A percentile compares a stretch with the other conserved stretches of the same genome.
These are phyloP conservation scores for Euphorbia celastroides DNA, from an alignment of 441 rosid species.

Conservation along the genomic window DNA sequence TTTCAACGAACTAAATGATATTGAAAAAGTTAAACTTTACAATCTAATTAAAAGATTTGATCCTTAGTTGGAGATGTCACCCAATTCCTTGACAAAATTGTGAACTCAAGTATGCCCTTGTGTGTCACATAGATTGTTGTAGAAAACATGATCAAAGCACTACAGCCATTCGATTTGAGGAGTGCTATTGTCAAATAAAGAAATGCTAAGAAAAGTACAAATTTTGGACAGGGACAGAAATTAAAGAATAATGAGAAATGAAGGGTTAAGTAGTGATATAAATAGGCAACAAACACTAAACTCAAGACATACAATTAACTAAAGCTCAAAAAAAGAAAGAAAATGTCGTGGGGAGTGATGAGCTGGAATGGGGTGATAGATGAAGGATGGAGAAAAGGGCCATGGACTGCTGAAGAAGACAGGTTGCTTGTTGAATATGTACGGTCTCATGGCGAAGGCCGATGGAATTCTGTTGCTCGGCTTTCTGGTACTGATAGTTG, in stretches of 20 bases:
- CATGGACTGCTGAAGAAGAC: constrained; percentile 79
- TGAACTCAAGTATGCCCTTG: constrained; percentile 21
- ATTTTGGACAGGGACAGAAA: constrained; percentile 34
- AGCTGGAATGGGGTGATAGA: constrained; percentile 42
- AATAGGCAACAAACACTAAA: constrained; percentile 30
- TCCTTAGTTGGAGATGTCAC: constrained; percentile 40
- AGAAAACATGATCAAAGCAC: background rate
- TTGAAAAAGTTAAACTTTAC: constrained; percentile 23
- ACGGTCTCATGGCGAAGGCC: constrained; percentile 56
- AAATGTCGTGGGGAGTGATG: no score
- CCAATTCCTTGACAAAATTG: constrained; percentile 40
- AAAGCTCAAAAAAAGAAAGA: no score
- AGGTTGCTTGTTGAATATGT: constrained; percentile 51
- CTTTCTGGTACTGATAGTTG: constrained; percentile 63
- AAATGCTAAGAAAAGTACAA: constrained; percentile 22
- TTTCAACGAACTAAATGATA: no score
- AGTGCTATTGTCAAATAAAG: background rate
- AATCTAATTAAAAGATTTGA: constrained; percentile 27
- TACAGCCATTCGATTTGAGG: background rate
- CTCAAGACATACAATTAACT: no score
- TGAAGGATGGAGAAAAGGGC: constrained; percentile 74
- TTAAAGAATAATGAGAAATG: background rate
- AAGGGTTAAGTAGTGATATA: constrained; percentile 26
- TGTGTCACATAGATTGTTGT: background rate
- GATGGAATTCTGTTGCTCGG: constrained; percentile 67